Percentiles rank a stretch among this genome's conserved stretches.
Conservation (phyloP, 2,329 filamentous ascomycete species). For the Alternaria arborescens region DNA sequence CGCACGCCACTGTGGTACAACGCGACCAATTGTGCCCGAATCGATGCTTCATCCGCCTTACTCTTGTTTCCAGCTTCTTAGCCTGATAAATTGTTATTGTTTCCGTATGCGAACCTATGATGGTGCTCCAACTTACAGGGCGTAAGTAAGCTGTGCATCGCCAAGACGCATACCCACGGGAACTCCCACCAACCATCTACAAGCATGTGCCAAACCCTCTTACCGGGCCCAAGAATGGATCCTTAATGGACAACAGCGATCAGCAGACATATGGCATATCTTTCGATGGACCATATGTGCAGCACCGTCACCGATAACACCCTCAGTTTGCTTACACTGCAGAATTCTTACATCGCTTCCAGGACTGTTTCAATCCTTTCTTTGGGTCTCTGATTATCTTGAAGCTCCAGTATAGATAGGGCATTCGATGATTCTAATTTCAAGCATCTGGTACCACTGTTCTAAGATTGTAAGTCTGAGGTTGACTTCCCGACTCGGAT, state of each 20-base stretch:
- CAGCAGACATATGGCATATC: background rate
- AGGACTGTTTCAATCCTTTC: background rate
- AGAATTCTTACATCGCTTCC: background rate
- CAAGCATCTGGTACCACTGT: background rate
- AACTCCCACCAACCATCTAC: background rate
- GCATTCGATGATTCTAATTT: background rate
- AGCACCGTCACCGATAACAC: background rate
- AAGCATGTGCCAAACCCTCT: background rate
- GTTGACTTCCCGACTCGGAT: background rate
- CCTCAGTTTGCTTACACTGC: background rate
- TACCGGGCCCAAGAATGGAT: background rate
- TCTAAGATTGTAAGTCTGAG: background rate
- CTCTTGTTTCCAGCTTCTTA: background rate
- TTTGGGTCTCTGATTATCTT: background rate
- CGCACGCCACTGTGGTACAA: background rate
- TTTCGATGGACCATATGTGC: background rate
- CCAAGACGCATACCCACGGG: background rate
- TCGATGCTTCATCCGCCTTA: background rate
- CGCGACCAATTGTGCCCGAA: background rate
- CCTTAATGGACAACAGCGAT: background rate
- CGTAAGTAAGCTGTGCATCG: background rate
- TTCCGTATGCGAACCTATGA: background rate
- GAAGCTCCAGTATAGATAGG: background rate
- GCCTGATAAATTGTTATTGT: background rate
- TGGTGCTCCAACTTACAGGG: background rate